Evolutionary conservation across 2,329 filamentous ascomycete species (phyloP), one percentile per base, ranked within the genome.

Genomic region (Aspergillus jensenii): DNA sequence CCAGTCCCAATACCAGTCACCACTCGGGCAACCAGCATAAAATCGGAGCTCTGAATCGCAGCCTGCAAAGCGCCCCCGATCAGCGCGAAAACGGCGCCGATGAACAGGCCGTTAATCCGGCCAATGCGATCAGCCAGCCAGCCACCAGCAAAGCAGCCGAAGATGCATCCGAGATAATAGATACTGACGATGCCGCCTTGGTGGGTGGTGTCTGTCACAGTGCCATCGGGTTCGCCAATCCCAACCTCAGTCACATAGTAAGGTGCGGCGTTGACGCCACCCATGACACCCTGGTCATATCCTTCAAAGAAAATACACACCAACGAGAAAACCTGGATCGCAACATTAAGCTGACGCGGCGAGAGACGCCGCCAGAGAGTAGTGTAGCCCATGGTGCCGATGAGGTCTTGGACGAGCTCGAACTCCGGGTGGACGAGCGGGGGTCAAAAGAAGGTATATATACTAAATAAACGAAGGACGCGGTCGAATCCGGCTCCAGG

Each of bases 281-380:
- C 80, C 75, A 82, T 79, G n/a, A 83, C 80, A 52, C 81, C 81
- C 62, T 83, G 81, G 58, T 83, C 79, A 69, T 83, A 84, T 19
- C 81, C 81, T 50, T 74, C 71, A 60, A 74, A 74, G 63, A 74
- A 73, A 11, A 75, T 73, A 5, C 64, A 69, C 15, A 74, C 56
- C 5, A 74, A 61, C 3, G 72, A 74, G 47, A 74, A 71, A 1
- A 52, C 33, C 9, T 71, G 69, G 21, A 73, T 73, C 9, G 74
- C 71, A 6, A 76, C 19, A 60, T 79, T 80, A 53, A 81, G 72
- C 59, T 79, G 73, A 4, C 65, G 64, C 21, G 77, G 68, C 45
- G 78, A 76, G 5, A 80, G 68, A 58, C 71, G 68, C 65, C 74
- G 78, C 79, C 78, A 81, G 1, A 74, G 47, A 6, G 71, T 76